Percentiles rank a stretch among this genome's conserved stretches.
Conservation (phyloP, 805 yeast genomes). For the Torulaspora indica region DNA sequence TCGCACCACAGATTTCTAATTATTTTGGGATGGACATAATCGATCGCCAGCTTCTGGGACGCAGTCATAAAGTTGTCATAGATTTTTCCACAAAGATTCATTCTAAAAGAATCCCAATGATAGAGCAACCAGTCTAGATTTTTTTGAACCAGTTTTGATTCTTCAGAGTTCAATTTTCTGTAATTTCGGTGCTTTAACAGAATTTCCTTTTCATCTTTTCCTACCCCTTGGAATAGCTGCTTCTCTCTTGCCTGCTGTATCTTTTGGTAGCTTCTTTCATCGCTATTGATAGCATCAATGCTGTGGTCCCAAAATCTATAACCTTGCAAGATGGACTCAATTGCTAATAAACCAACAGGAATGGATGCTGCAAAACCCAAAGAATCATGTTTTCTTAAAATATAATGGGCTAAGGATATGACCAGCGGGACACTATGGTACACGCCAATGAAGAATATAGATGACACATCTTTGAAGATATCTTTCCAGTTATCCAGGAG, state of each 20-base stretch:
- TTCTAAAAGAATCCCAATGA: constrained; percentile 40
- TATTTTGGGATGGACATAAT: constrained; percentile 53
- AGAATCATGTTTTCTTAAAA: constrained; percentile 35
- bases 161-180: constrained; percentile 40
- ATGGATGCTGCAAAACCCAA: constrained; percentile 20
- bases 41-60: constrained; percentile 49
- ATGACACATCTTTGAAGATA: constrained; percentile 45
- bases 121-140: constrained; percentile 41
- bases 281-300: constrained; percentile 18
- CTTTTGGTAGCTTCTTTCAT: constrained; percentile 22
- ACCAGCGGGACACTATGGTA: constrained; percentile 53
- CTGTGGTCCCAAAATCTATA: constrained; percentile 41
- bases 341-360: constrained; percentile 33
- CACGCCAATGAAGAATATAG: constrained; percentile 46
- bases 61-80: constrained; percentile 50
- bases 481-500: constrained; percentile 48
- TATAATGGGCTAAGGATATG: constrained; percentile 42
- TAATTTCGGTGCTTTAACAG: constrained; percentile 34
- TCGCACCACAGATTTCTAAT: constrained; percentile 51
- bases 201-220: constrained; percentile 25
- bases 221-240: constrained; percentile 29
- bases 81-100: constrained; percentile 48
- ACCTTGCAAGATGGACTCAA: constrained; percentile 40
- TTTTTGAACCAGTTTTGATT: constrained; percentile 39
- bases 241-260: constrained; percentile 31